Evolutionary conservation across 2,329 filamentous ascomycete species (phyloP).

Genomic region (Beauveria scarabaeidicola): DNA sequence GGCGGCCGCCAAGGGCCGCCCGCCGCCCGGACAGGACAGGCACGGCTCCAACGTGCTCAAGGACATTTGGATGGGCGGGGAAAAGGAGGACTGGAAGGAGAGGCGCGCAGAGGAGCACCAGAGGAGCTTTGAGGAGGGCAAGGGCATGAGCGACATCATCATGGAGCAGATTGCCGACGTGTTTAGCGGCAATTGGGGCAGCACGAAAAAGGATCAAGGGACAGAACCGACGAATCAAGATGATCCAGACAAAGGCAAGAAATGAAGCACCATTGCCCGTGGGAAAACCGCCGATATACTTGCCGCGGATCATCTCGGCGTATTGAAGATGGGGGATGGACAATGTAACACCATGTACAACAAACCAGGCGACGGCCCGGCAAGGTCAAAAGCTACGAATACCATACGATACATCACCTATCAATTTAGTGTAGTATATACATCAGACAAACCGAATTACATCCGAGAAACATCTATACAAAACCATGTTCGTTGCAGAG

Average conservation of each 20-base stretch:
- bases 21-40: slow-evolving; percentile 17
- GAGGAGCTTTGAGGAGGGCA: slow-evolving; percentile 46
- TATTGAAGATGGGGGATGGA: not conserved
- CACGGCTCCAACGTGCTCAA: slow-evolving; percentile 30
- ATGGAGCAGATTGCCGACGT: slow-evolving; percentile 50
- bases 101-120: slow-evolving; percentile 43
- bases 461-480: not conserved
- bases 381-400: not conserved
- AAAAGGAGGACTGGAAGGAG: slow-evolving; percentile 45
- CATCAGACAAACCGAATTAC: not conserved
- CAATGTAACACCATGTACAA: slow-evolving; percentile 9
- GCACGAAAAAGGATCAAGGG: slow-evolving; percentile 20
- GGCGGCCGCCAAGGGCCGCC: slow-evolving; percentile 18
- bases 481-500: too few species aligned
- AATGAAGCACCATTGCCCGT: slow-evolving; percentile 8
- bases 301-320: not conserved
- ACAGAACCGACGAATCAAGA: slow-evolving; percentile 13
- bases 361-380: not conserved
- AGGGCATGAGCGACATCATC: slow-evolving; percentile 48
- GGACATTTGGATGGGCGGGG: slow-evolving; percentile 51
- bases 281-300: not conserved
- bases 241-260: slow-evolving; percentile 15
- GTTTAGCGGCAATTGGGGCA: slow-evolving; percentile 31
- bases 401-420: not conserved
- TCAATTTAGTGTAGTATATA: not conserved